Evolutionary conservation across 352 stramenopile species (phyloP).

Genomic region (Globisporangium spiculum): DNA sequence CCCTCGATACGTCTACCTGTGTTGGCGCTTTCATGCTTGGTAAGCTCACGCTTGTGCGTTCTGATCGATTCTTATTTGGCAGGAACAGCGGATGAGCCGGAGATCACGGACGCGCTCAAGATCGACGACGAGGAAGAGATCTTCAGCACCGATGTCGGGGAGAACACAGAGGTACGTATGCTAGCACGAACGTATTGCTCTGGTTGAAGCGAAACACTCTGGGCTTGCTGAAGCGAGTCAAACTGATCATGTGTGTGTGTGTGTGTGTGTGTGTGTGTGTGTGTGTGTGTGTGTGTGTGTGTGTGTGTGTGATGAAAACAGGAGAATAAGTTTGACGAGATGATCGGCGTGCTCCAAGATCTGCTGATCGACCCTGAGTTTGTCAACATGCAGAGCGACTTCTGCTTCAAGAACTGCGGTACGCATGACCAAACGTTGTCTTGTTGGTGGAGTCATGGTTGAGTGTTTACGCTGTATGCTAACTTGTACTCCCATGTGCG

Average conservation of each 20-base stretch:
- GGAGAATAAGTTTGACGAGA: constrained; percentile 76
- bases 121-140: constrained; percentile 63
- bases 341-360: constrained; percentile 77
- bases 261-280: background rate
- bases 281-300: background rate
- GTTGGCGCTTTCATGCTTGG: background rate
- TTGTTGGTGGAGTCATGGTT: background rate
- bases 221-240: background rate
- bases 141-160: constrained; percentile 55
- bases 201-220: background rate
- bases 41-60: background rate
- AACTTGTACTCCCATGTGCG: background rate
- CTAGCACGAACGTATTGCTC: background rate
- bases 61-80: background rate
- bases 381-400: constrained; percentile 72
- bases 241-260: background rate
- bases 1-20: background rate
- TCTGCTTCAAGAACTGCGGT: constrained; percentile 81
- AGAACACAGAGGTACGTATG: constrained; percentile 53
- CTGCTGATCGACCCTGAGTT: constrained; percentile 80
- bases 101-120: constrained; percentile 44
- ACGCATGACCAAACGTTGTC: background rate
- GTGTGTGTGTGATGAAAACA: constrained; percentile 6
- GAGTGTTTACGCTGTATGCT: background rate
- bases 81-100: constrained; percentile 35